Percentiles rank a stretch among this genome's conserved stretches.
phyloP scores from a whole-genome alignment of 768 basidiomycete genomes.

The Boletus rufocinnamomeus region DNA sequence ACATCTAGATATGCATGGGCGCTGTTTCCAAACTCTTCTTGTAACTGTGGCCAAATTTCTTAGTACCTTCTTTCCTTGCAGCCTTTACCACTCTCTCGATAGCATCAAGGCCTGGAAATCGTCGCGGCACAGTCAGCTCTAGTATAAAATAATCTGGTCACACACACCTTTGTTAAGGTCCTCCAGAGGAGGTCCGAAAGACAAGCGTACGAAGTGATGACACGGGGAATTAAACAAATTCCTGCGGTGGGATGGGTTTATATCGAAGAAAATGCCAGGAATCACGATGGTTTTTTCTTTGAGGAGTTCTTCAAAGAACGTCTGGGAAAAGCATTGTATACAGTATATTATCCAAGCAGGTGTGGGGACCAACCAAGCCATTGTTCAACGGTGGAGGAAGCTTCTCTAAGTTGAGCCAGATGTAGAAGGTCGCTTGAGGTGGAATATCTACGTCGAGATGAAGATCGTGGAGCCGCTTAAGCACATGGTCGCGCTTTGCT shows the following conservation, averaged over 20 bases:
- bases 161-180: slow-evolving; percentile 72
- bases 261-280: slow-evolving; percentile 89
- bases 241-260: slow-evolving; percentile 75
- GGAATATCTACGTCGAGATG: slow-evolving; percentile 76
- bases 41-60: slow-evolving; percentile 69
- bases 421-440: slow-evolving; percentile 86
- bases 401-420: slow-evolving; percentile 86
- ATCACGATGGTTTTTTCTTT: slow-evolving; percentile 91
- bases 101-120: slow-evolving; percentile 69
- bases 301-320: slow-evolving; percentile 92
- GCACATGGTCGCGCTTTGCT: slow-evolving; percentile 86
- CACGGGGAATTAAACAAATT: slow-evolving; percentile 91
- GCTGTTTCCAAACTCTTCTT: slow-evolving; percentile 54
- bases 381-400: slow-evolving; percentile 85
- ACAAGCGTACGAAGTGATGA: slow-evolving; percentile 85
- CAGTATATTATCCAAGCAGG: not conserved
- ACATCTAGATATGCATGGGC: slow-evolving; percentile 26
- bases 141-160: not conserved
- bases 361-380: slow-evolving; percentile 61
- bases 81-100: slow-evolving; percentile 77
- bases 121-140: not conserved
- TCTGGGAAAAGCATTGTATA: slow-evolving; percentile 40
- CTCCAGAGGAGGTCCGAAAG: slow-evolving; percentile 80
- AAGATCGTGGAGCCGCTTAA: slow-evolving; percentile 75
- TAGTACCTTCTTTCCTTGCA: slow-evolving; percentile 61